phyloP scores from a whole-genome alignment of 2,329 filamentous ascomycete genomes.

The Truncatella angustata region DNA sequence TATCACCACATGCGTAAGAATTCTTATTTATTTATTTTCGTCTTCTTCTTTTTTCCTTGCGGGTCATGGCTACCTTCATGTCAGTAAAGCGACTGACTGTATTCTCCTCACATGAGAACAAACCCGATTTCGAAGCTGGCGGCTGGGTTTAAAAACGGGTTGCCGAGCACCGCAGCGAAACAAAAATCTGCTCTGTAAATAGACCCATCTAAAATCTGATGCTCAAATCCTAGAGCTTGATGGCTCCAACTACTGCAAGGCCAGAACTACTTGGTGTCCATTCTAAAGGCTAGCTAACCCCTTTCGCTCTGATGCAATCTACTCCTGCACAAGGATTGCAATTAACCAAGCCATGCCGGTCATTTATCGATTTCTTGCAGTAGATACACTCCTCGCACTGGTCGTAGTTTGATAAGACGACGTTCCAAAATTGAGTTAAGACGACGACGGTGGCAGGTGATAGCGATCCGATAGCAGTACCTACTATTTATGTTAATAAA shows the following conservation, averaged over 20 bases:
- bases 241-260: neutral
- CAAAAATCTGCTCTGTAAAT: too few relatives aligned
- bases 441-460: neutral
- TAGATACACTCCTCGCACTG: neutral
- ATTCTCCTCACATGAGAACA: too few relatives aligned
- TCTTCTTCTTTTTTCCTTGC: too few relatives aligned
- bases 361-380: neutral
- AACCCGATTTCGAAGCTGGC: too few relatives aligned
- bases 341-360: neutral
- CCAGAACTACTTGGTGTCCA: constrained; percentile 1
- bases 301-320: neutral
- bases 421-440: neutral
- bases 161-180: too few relatives aligned
- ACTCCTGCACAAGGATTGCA: neutral
- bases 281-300: neutral
- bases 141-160: too few relatives aligned
- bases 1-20: too few relatives aligned
- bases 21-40: too few relatives aligned
- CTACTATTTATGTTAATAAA: too few relatives aligned
- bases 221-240: neutral
- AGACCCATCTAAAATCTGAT: too few relatives aligned
- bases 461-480: neutral
- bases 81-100: neutral
- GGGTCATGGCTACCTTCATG: neutral
- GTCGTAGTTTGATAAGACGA: neutral